phyloP scores from a whole-genome alignment of 2,329 filamentous ascomycete genomes.

The Neophaeococcomyces aloes region DNA sequence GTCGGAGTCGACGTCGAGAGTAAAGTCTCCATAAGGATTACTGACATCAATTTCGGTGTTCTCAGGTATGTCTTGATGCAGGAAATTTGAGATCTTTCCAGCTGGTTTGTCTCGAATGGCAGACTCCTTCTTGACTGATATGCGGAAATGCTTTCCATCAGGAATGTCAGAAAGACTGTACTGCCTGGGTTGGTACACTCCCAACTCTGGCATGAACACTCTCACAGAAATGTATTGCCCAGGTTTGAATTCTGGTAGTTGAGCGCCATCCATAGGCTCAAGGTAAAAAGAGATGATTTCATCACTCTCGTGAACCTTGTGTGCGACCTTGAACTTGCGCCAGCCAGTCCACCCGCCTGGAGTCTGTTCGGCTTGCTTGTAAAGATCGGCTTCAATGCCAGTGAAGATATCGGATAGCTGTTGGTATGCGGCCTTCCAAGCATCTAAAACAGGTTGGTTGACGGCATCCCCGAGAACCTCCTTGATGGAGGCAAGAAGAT shows the following conservation, averaged over 20 bases:
- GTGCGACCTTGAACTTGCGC: conserved; percentile 54
- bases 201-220: conserved; percentile 47
- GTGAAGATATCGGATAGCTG: conserved; percentile 65
- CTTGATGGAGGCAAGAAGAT: conserved; percentile 57
- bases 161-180: conserved; percentile 60
- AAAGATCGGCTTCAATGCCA: conserved; percentile 52
- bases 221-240: conserved; percentile 63
- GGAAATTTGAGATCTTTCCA: conserved; percentile 58
- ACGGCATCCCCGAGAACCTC: conserved; percentile 57
- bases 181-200: conserved; percentile 55
- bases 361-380: conserved; percentile 38
- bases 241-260: conserved; percentile 54
- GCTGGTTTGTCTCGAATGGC: conserved; percentile 40
- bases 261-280: conserved; percentile 49
- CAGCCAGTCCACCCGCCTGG: conserved; percentile 51
- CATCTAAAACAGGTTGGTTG: conserved; percentile 53
- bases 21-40: conserved; percentile 56
- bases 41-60: conserved; percentile 56
- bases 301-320: conserved; percentile 56
- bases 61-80: conserved; percentile 50
- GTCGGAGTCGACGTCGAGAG: conserved; percentile 33
- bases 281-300: conserved; percentile 64
- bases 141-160: conserved; percentile 46
- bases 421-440: conserved; percentile 64
- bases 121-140: conserved; percentile 58